Evolutionary conservation across 768 basidiomycete species (phyloP), one percentile per base, ranked within the genome.

Genomic region (Coprinopsis strossmayeri): DNA sequence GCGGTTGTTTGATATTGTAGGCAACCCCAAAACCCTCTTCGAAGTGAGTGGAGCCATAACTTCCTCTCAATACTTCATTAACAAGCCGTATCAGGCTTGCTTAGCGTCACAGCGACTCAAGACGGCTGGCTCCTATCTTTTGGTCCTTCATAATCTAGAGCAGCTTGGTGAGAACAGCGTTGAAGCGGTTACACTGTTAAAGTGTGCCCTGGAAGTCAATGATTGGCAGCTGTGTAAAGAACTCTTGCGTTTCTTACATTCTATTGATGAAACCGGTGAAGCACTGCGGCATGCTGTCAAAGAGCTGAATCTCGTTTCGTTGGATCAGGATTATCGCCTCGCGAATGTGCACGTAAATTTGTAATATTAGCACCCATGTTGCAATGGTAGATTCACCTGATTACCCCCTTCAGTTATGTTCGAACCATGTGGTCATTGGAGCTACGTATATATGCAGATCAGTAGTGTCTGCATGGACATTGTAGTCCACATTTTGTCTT

Each of bases 181-280:
- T 28, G 91, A 97, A 57, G 91, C 87, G 2, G 77, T 91, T 21
- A 78, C 90, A 30, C 71, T 99, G 20, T 69, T 99, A 44, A 78
- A 77, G 41, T 77, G 76, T 49, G 93, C 93, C 5, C 73, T 91
- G 17, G 77, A 78, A 5, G 80, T 76, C 3, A 79, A 86, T 52
- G 91, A 96, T 45, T 96, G 87, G 84, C 83, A 90, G 59, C 72
- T 99, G 10, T 96, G 89, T 67, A 81, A 88, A 50, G 95, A 98
- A 61, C 73, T 99, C 12, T 68, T 97, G 13, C 82, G 95, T 17
- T 99, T 99, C 67, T 64, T 98, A 41, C 89, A 87, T 61, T 93
- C 89, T 1, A 87, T 95, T 43, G 95, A 97, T 61, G 89, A 93
- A 34, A 81, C 82, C 0, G 95, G 94, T 26, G 64, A 64, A 13